Base-by-base conservation (phyloP, 495 filamentous ascomycete genomes). In the Xylaria scruposa region DNA sequence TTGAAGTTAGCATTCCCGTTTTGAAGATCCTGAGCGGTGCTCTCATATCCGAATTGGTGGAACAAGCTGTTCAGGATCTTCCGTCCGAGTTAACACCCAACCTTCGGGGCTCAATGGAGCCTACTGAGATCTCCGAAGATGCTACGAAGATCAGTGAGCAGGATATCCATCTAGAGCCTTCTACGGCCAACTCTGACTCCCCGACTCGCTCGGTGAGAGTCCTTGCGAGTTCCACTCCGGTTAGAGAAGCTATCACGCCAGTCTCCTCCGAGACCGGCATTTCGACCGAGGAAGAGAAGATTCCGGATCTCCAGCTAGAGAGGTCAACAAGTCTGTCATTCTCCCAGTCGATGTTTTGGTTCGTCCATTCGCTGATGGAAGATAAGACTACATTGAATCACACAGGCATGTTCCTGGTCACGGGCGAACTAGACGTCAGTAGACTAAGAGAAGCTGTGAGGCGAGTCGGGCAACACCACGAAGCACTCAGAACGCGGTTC, bases 11-110 rank as follows among this genome's bases (percentile, higher is more conserved):
- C 60, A 68, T 88, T 1, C 82, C 85, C 0, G 85, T 88, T 0
- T 78, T 89, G 64, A 86, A 88, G 76, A 81, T 88, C 19, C 42
- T 89, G 0, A 74, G 80, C 6, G 82, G 81, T 0, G 67, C 67
- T 1, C 79, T 81, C 19, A 76, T 85, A 21, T 12, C 19, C 1
- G 68, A 75, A 21, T 53, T 81, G 8, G 29, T 81, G 6, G 38
- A 76, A 13, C 29, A 36, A 4, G 67, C 76, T 31, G 26, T 46
- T 21, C 17, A n/a, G 8, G 21, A 31, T 6, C 29, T 62, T 10
- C 29, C 59, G 5, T 10, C 59, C 7, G 31, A 62, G 21, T 8
- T 36, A 21, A 40, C 36, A 42, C 59, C 31, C 5, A 49, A 49
- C 12, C 19, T 49, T 8, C 46, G 12, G 17, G 19, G 2, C 29